Base-by-base conservation (phyloP, 345 rosid genomes). In the Aquilaria yunnanensis region DNA sequence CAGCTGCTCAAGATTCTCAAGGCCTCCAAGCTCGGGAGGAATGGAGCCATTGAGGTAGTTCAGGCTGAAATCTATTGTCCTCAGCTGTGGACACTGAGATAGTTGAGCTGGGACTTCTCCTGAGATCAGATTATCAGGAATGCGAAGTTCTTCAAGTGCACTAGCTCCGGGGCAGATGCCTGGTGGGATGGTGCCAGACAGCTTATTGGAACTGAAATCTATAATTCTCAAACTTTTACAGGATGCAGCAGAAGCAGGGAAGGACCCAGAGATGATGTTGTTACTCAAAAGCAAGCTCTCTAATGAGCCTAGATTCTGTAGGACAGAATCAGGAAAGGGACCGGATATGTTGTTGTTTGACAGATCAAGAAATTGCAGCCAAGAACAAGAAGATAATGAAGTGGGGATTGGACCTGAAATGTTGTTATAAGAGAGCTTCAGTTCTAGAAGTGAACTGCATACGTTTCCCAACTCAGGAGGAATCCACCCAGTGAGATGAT, bases 311-410 rank as follows among this genome's bases (percentile, higher is more conserved):
- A 94, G 81, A 32, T 67, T 85, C 56, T 51, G 59, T 12, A 90
- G 90, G 67, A 90, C 69, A 3, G 69, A 71, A 70, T 81, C 82
- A 0, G 90, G 90, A 46, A 93, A 86, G 48, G 82, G 80, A 45
- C 98, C 98, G 0, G 99, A 76, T 56, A 93, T 65, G 57, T 86
- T 88, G 80, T 93, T 93, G 78, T 82, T 93, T 32, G 99, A 93
- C 51, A 93, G 75, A 72, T 93, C 95, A 32, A 93, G 85, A 56
- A 56, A 43, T 66, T 83, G 87, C 63, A 93, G 74, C 86, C 66
- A 82, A 37, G 90, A 81, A 59, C 99, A 93, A 0, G 89, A 61
- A 6, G 96, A 80, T 34, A 93, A 75, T 4, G 89, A 69, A 41
- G 30, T 72, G 13, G 97, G 97, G 59, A 93, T 72, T 50, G 89